Base-by-base conservation (phyloP, 176 grass and related monocot genomes). In the Secale cereale region DNA sequence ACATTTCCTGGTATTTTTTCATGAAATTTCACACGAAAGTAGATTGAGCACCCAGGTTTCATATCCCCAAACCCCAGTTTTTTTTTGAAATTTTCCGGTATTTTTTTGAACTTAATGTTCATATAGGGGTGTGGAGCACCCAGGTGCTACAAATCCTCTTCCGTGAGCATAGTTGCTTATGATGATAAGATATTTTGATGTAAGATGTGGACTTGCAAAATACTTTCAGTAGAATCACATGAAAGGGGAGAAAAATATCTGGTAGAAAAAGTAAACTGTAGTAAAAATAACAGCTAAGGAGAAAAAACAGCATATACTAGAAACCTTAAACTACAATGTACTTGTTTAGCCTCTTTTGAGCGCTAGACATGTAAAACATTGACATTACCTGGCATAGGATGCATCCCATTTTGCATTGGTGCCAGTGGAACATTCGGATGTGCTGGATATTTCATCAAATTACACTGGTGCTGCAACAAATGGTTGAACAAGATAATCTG, bases 401-500 rank as follows among this genome's bases (percentile, higher is more conserved):
- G 91, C 68, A 97, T 91, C 15, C 97, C 97, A 88, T 92, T 94
- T 82, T 99, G 94, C 22, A 94, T 92, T 61, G 89, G 91, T 69
- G 77, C 85, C 74, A 97, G 15, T 28, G 97, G 88, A 50, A 92
- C 86, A 82, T 90, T 99, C 11, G 87, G 88, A 76, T 88, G 94
- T 19, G 88, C 78, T 37, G 88, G 86, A 82, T 91, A 94, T 70
- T 99, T 94, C 97, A 94, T 99, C 52, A 99, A 86, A 89, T 99
- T 89, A 82, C 89, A 94, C 65, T 99, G 97, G 52, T 94, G 92
- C 64, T 94, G 91, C 71, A 99, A 84, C 74, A 99, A 91, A 86
- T 94, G 88, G 84, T 99, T 99, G 85, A 99, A 99, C 90, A 99
- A 48, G 88, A 92, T 87, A 79, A 99, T 99, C 75, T 99, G 97